phyloP scores from a whole-genome alignment of 2,329 filamentous ascomycete species.

The Trichothecium sympodiale region DNA sequence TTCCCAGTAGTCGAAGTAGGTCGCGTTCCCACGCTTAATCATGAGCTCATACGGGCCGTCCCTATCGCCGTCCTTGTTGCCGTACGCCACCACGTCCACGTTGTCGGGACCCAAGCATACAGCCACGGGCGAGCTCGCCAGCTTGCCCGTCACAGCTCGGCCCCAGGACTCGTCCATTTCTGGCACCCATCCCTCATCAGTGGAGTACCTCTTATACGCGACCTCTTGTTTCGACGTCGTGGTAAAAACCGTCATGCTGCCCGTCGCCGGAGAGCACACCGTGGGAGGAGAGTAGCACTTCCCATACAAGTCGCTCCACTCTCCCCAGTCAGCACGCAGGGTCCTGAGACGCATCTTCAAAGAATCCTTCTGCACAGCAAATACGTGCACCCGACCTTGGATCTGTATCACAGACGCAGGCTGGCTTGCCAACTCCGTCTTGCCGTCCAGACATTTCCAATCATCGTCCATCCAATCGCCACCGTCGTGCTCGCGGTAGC shows the following conservation, averaged over 20 bases:
- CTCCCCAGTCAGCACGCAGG: background rate
- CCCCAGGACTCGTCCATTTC: too few relatives aligned
- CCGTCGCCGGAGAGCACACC: background rate
- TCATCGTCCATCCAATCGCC: background rate
- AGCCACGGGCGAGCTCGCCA: background rate
- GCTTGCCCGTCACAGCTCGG: too few relatives aligned
- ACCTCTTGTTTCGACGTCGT: background rate
- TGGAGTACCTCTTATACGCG: background rate
- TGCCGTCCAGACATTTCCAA: constrained; percentile 2
- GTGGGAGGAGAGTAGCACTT: background rate
- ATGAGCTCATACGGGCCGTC: background rate
- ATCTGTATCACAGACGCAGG: constrained; percentile 2
- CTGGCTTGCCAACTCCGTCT: constrained; percentile 4
- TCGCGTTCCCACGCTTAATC: constrained; percentile 1
- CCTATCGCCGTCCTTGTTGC: background rate
- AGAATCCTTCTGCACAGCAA: constrained; percentile 1
- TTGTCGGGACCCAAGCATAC: background rate
- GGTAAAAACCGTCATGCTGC: background rate
- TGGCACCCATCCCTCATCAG: background rate
- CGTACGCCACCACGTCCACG: constrained; percentile 2
- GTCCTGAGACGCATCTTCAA: background rate
- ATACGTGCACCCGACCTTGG: constrained; percentile 4
- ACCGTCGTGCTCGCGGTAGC: constrained; percentile 2
- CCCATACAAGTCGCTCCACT: constrained; percentile 1
- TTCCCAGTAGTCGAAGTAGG: background rate